Evolutionary conservation across 2,329 filamentous ascomycete species (phyloP), one percentile per base, ranked within the genome.

Genomic region (Diaporthe sp.): DNA sequence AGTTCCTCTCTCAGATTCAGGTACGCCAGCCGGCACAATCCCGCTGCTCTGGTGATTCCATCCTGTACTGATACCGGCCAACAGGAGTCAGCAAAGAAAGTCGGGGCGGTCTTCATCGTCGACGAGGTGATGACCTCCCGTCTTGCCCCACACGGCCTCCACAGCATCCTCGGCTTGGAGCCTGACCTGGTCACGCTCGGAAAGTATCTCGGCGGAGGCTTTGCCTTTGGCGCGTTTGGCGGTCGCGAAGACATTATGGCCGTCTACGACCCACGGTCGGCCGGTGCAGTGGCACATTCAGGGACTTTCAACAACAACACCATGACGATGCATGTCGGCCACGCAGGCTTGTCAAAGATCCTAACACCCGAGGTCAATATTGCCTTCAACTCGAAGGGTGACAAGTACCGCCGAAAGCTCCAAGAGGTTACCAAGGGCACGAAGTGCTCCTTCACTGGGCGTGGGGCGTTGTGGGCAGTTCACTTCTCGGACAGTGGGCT

Each of bases 101-200:
- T 28, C 0, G 88, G 88, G 2, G 89, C 89, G 0, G 74, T 94
- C 0, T 87, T 95, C 77, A 90, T 95, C 47, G 83, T 93, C 19
- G 93, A 95, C 80, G 93, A 95, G 82, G 92, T 94, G 8, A 92
- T 93, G 88, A 93, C 92, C 0, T 92, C 89, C 4, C 86, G 92
- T 2, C 82, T 93, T 38, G 82, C 85, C 25, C 83, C 84, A 2
- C 82, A 85, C 9, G 91, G 92, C 0, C 80, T 91, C 4, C 85
- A 87, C 8, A 78, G 81, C 2, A 75, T 82, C 30, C 74, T 84
- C 35, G 84, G 82, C 2, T 79, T 92, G 10, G 83, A 82, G 2
- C 91, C 92, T 0, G 92, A 94, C 78, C 38, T 91, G 28, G 87
- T 85, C 38, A 88, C 88, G 0, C 77, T 91, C 13, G 90, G 90